Evolutionary conservation across 108 stramenopile genomes (phyloP).

Genomic region (Pseudonitzschia delicatissima): DNA sequence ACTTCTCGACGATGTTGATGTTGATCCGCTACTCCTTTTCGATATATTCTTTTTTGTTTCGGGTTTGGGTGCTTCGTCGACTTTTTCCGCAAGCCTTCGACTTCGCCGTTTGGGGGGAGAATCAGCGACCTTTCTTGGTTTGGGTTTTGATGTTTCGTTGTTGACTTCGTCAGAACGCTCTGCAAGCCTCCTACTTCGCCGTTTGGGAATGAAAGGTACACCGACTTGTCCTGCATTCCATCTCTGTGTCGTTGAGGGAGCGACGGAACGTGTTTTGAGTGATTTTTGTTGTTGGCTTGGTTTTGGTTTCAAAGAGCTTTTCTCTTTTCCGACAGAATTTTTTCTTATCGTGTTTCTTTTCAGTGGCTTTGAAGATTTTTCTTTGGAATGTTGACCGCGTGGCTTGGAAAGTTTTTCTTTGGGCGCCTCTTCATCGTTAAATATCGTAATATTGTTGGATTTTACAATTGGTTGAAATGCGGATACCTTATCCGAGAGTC

Average conservation of each 20-base stretch:
- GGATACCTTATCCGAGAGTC: not conserved
- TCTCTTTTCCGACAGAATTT: not conserved
- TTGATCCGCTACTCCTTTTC: not conserved
- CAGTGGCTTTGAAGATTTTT: not conserved
- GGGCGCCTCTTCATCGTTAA: not conserved
- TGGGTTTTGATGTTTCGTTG: no score
- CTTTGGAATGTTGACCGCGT: not conserved
- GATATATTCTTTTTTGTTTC: not conserved
- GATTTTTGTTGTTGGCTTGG: conserved; percentile 1
- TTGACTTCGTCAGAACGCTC: not conserved
- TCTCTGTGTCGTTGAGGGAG: conserved; percentile 28
- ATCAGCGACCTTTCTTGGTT: no score
- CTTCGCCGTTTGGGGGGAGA: conserved; percentile 14
- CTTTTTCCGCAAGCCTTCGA: not conserved
- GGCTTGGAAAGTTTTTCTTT: not conserved
- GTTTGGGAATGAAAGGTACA: conserved; percentile 28
- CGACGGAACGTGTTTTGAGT: conserved; percentile 5
- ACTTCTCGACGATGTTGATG: not conserved
- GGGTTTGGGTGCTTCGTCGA: not conserved
- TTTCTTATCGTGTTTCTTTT: not conserved
- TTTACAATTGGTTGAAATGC: not conserved
- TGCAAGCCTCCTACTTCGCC: not conserved
- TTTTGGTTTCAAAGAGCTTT: not conserved
- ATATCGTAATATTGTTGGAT: not conserved
- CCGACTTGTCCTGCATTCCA: conserved; percentile 40